Evolutionary conservation across 2,329 filamentous ascomycete species (phyloP).

Genomic region (Xylaria sp.): DNA sequence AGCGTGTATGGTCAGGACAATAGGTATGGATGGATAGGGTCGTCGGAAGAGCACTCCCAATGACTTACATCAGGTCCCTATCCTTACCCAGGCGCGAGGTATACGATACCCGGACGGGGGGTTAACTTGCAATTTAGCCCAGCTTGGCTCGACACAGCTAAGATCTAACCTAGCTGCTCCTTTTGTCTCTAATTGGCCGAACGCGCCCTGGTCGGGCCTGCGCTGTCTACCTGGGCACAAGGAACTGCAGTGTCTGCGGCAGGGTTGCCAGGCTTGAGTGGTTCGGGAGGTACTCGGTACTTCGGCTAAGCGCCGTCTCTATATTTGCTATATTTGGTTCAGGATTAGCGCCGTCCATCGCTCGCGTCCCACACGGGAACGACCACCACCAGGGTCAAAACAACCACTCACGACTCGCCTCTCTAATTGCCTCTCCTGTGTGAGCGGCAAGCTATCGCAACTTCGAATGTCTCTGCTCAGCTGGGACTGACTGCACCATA

Average conservation of each 20-base stretch:
- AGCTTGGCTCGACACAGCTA: conserved; percentile 6
- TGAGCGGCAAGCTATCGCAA: background rate
- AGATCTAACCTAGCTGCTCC: conserved; percentile 8
- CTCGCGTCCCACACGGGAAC: conserved; percentile 24
- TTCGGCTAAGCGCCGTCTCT: conserved; percentile 37
- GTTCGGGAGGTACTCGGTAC: conserved; percentile 27
- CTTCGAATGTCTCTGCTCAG: background rate
- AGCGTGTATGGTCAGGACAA: too few species aligned
- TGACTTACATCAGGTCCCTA: conserved; percentile 23
- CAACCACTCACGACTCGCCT: conserved; percentile 24
- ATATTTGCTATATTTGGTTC: conserved; percentile 31
- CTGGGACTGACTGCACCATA: background rate
- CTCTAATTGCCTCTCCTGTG: background rate
- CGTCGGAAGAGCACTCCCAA: background rate
- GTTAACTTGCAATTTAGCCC: conserved; percentile 16
- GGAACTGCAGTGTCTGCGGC: conserved; percentile 22
- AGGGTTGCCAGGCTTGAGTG: conserved; percentile 14
- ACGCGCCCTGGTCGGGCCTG: conserved; percentile 11
- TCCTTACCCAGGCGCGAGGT: conserved; percentile 10
- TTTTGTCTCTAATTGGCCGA: conserved; percentile 26
- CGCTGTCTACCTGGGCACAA: conserved; percentile 27
- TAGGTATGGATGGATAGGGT: too few species aligned
- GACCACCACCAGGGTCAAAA: conserved; percentile 2
- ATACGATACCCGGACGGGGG: conserved; percentile 21
- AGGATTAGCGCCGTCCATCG: conserved; percentile 35